Conservation (phyloP, 2,329 filamentous ascomycete species). For the Alternaria infectoria region DNA sequence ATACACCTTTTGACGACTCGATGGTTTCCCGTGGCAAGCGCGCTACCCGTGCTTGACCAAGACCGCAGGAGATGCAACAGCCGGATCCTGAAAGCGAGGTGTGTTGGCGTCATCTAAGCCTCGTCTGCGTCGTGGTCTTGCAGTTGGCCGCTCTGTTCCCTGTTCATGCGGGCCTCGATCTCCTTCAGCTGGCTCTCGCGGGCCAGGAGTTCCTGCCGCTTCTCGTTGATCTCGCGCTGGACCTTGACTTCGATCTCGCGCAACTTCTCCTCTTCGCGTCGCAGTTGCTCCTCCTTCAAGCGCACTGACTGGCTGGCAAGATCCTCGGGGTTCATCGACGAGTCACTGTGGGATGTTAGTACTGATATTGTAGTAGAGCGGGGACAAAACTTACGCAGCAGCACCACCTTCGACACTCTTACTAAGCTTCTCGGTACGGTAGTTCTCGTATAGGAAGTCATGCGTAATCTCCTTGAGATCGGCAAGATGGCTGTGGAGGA, state of each 20-base stretch:
- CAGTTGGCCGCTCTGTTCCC: constrained; percentile 68
- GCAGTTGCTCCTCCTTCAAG: constrained; percentile 99
- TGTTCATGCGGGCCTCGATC: constrained; percentile 96
- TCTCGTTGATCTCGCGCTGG: constrained; percentile 99
- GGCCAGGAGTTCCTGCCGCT: constrained; percentile 96
- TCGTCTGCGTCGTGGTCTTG: constrained; percentile 42
- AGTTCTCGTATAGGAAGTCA: constrained; percentile 99
- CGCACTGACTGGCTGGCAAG: constrained; percentile 96
- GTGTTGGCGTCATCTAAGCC: constrained; percentile 27
- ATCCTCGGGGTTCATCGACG: constrained; percentile 97
- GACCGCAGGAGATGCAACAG: constrained; percentile 11
- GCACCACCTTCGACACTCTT: constrained; percentile 96
- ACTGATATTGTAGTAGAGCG: background rate
- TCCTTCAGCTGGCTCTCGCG: constrained; percentile 98
- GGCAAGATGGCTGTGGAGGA: constrained; percentile 96
- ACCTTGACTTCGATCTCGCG: constrained; percentile 99
- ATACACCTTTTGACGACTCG: constrained; percentile 28
- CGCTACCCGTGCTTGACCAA: constrained; percentile 32
- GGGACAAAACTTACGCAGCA: constrained; percentile 72
- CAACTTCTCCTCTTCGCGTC: constrained; percentile 99
- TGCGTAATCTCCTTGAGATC: constrained; percentile 99
- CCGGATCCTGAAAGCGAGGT: constrained; percentile 7
- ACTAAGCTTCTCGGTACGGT: constrained; percentile 99
- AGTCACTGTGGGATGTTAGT: constrained; percentile 61
- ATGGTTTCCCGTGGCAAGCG: constrained; percentile 33